These are phyloP conservation scores for Fusarium fujikuroi DNA, from an alignment of 2,329 filamentous ascomycete species.

Conservation along the genomic window DNA sequence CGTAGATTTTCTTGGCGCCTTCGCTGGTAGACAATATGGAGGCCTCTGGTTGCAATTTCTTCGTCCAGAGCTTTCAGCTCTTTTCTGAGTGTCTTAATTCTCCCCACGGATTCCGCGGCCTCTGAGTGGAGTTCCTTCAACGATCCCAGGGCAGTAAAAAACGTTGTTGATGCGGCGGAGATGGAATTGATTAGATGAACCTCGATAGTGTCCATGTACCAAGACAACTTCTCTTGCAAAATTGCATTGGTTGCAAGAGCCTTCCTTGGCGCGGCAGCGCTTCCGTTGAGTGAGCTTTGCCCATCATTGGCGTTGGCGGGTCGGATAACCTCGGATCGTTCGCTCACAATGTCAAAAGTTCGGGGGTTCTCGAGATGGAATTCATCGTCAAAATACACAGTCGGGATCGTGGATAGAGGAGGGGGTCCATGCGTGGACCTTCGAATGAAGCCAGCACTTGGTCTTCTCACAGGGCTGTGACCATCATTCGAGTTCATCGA, in stretches of 20 bases:
- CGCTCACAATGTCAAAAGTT: constrained; percentile 96
- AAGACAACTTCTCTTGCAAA: constrained; percentile 95
- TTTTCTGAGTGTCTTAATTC: constrained; percentile 82
- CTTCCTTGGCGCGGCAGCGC: constrained; percentile 73
- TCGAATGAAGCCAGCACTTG: constrained; percentile 62
- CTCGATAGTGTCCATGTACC: constrained; percentile 99
- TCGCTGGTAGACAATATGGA: constrained; percentile 87
- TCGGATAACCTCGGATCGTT: constrained; percentile 94
- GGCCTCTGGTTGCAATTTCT: constrained; percentile 85
- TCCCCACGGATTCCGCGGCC: constrained; percentile 87
- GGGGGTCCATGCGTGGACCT: constrained; percentile 78
- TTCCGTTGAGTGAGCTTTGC: constrained; percentile 66
- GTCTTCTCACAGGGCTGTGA: constrained; percentile 55
- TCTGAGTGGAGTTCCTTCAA: constrained; percentile 91
- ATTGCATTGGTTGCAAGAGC: constrained; percentile 96
- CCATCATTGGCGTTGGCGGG: constrained; percentile 68
- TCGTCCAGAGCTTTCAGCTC: constrained; percentile 85
- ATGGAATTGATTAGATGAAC: constrained; percentile 97
- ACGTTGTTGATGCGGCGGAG: constrained; percentile 93
- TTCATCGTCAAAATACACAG: constrained; percentile 92
- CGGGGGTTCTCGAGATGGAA: constrained; percentile 96
- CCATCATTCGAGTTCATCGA: constrained; percentile 63
- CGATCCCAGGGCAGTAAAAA: constrained; percentile 93
- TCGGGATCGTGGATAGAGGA: constrained; percentile 90
- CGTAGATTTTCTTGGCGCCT: constrained; percentile 85